Base-by-base conservation (phyloP, 139 green algal species). In the Choricystis sp. region DNA sequence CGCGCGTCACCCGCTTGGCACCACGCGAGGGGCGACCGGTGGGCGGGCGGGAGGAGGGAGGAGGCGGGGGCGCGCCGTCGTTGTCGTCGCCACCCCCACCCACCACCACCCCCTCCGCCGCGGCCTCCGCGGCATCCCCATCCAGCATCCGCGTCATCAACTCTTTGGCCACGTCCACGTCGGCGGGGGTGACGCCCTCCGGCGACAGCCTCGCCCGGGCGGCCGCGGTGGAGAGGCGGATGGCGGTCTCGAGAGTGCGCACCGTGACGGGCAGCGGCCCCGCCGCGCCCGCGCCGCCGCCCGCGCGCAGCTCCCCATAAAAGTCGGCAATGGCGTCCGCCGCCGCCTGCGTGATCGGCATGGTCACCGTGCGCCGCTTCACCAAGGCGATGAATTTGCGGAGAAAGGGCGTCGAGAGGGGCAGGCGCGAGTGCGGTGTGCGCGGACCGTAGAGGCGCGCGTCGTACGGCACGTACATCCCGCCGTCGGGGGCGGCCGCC, bases 171-270 rank as follows among this genome's bases (percentile, higher is more conserved):
- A 76, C 62, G 26, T 70, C 55, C n/a, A 74, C 74, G 56, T 80
- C 66, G 27, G 26, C 57, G 49, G 61, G 25, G 28, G 67, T 61
- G 2, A 69, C 65, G 57, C 60, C 69, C 27, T 72, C 71, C 40
- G 9, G 9, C 23, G 58, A 66, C 63, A 84, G 65, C 40, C 78
- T 69, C 64, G 89, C 69, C 73, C 96, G 96, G 66, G 91, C 91
- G 61, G 92, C 83, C 0, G 91, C 89, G n/a, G 87, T 95, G 48
- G 91, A 81, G 23, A 99, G 77, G 31, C 93, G 81, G 70, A 99
- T 96, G 69, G 97, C 84, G 1, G 86, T 95, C 76, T 99, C 93
- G 30, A 99, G 80, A 4, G 81, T 89, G 27, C 93, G 85, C 29
- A 81, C 78, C 2, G 78, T 84, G 25, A 84, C 68, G 5, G 78